Evolutionary conservation across 2,329 filamentous ascomycete genomes (phyloP), one percentile per base, ranked within the genome.

Genomic region (Geoglossum cookeanum): DNA sequence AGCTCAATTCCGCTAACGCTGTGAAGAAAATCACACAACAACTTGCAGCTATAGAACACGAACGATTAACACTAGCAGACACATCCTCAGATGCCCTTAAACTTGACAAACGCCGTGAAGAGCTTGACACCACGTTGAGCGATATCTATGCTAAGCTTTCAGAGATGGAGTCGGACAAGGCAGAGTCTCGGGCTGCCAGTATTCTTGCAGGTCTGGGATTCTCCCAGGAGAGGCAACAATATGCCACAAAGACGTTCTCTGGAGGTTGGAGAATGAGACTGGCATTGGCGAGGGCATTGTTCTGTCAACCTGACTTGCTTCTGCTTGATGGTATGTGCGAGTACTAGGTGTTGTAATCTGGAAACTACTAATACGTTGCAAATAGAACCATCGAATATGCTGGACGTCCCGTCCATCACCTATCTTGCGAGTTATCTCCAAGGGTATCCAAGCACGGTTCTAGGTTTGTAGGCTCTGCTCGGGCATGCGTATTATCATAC

Each of bases 261-360:
- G 92, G 92, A 78, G 92, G 92, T 85, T 98, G 92, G 92, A 83
- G 92, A 72, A 98, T 98, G 92, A 85, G 92, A 75, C 74, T 98
- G 66, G 92, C 92, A 13, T 78, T 98, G 61, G 92, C 92, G 11
- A 78, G 92, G 78, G 92, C 92, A 13, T 79, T 98, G 39, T 98
- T 98, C 76, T 98, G 92, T 74, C 92, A 98, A 69, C 92, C 92
- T 48, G 92, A 98, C 72, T 76, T 98, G 56, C 74, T 98, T 59
- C 78, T 98, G 69, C 88, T 98, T 64, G 92, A 98, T 75, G 74
- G 72, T 75, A 67, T 60, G 65, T 58, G 29, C n/a, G 13, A n/a
- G 47, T n/a, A 11, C 30, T 58, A 39, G 48, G 8, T 22, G n/a
- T 56, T 17, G 35, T 53, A 8, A 42, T 17, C 44, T 4, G n/a